A percentile compares a stretch with the other conserved stretches of the same genome.
Conservation (phyloP, 2,329 filamentous ascomycete genomes). For the Ascochyta lentis region DNA sequence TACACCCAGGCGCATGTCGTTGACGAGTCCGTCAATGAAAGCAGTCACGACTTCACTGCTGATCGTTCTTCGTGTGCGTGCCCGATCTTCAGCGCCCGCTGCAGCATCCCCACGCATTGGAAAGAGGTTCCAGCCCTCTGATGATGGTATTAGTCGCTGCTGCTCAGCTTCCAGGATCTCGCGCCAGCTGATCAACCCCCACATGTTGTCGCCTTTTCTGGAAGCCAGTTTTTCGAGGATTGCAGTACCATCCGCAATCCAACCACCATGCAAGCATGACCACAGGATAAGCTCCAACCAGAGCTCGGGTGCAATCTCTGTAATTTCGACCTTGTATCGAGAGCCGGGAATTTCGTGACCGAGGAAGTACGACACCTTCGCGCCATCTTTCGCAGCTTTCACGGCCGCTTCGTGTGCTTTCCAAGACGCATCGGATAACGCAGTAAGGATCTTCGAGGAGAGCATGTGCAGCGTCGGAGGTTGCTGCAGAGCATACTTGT, state of each 20-base stretch:
- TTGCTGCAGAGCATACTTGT: slow-evolving; percentile 51
- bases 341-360: slow-evolving; percentile 54
- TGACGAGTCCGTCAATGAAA: slow-evolving; percentile 61
- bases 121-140: slow-evolving; percentile 36
- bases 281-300: slow-evolving; percentile 61
- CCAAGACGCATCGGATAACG: slow-evolving; percentile 59
- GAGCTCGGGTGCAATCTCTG: slow-evolving; percentile 53
- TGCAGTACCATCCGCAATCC: slow-evolving; percentile 52
- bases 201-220: slow-evolving; percentile 30
- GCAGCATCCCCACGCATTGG: slow-evolving; percentile 23
- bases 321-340: slow-evolving; percentile 50
- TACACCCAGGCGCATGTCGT: slow-evolving; percentile 53
- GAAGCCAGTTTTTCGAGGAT: slow-evolving; percentile 46
- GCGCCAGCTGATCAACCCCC: slow-evolving; percentile 51
- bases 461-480: slow-evolving; percentile 57
- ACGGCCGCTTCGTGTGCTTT: slow-evolving; percentile 52
- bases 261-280: slow-evolving; percentile 58
- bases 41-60: slow-evolving; percentile 65
- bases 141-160: slow-evolving; percentile 22
- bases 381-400: slow-evolving; percentile 33
- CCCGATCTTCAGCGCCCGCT: slow-evolving; percentile 33
- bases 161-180: slow-evolving; percentile 47
- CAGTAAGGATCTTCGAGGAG: slow-evolving; percentile 56
- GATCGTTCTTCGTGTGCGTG: slow-evolving; percentile 55
- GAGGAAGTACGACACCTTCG: slow-evolving; percentile 49